Base-by-base conservation (phyloP, 768 basidiomycete species). In the Strobilomyces dryophilus region DNA sequence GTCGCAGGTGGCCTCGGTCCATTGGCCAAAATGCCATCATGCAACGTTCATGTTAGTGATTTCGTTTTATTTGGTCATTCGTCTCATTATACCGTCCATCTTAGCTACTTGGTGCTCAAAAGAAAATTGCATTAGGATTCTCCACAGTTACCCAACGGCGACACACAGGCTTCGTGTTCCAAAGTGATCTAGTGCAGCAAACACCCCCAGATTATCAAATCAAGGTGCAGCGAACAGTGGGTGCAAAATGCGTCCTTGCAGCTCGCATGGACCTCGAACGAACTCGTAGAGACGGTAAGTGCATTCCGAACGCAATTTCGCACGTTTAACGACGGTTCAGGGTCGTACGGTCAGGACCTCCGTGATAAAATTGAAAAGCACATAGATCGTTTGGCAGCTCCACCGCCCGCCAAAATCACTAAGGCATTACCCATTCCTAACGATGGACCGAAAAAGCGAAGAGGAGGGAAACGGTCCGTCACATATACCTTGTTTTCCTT, bases 161-260 rank as follows among this genome's bases (percentile, higher is more conserved):
- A 21, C 95, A 98, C 66, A 98, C 95, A 0, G 97, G 97, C 10
- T 99, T 98, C 74, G 84, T 98, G 55, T 98, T 89, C 74, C 95
- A 98, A 64, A 93, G 88, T 15, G 93, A 93, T 6, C 71, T 98
- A 17, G 87, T 98, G 1, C 81, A 88, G 47, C 79, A 81, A 53
- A 90, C 92, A 3, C 92, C 94, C 8, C 77, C 86, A 20, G 97
- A 98, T 57, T 92, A 94, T 61, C 85, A 92, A 49, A 76, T 93
- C 57, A 95, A 92, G 67, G 82, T 94, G 1, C 97, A 99, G 64
- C 82, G 95, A 36, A 97, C 93, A 0, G 81, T 98, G 11, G 92
- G 92, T 15, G 94, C 95, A 2, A 99, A 98, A 71, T 84, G 83
- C 56, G 87, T 88, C 0, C 73, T 98, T 34, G 90, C 95, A 0